Evolutionary conservation across 345 rosid species (phyloP), one percentile per base, ranked within the genome.

Genomic region (Hibiscus mutabilis): DNA sequence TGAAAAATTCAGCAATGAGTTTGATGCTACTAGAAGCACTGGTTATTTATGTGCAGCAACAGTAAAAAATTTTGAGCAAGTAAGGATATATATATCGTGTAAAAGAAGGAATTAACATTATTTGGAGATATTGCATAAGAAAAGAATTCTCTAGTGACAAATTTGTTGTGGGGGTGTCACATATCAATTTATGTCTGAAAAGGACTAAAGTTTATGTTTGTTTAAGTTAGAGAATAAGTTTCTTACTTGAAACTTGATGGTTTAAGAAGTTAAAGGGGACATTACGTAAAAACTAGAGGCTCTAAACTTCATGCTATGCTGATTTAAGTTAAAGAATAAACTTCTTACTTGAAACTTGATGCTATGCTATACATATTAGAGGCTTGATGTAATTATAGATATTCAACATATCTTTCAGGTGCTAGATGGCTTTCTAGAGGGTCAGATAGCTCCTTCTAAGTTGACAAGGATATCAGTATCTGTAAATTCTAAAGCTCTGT

Each of bases 31-130:
- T 44, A 86, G 97, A 79, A 95, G 97, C 80, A 86, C 90, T 3
- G 97, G 97, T 60, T 87, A 85, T 47, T 47, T 94, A 51, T 94
- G 97, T 83, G 95, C 92, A 19, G 93, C 96, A 70, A 94, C 87
- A 27, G 86, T 89, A 58, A 74, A 86, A 44, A 92, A 85, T 77
- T 95, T 95, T 12, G 93, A 92, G 75, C 89, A 87, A 71, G 97
- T 87, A 87, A 79, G 84, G 44, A 57, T 24, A 5, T 24, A 22
- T 8, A 55, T 21, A 55, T 6, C 1, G 8, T 35, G 40, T 35
- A 21, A 11, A 18, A 18, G 40, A 35, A 35, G 60, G 21, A 55
- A 55, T 55, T 55, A 55, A 19, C 27, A 55, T 37, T 55, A 55
- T 14, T 51, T 47, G 4, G 6, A 60, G 15, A 46, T 24, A 46